Conservation (phyloP, 306 rosid genomes). For the Lotus japonicus region DNA sequence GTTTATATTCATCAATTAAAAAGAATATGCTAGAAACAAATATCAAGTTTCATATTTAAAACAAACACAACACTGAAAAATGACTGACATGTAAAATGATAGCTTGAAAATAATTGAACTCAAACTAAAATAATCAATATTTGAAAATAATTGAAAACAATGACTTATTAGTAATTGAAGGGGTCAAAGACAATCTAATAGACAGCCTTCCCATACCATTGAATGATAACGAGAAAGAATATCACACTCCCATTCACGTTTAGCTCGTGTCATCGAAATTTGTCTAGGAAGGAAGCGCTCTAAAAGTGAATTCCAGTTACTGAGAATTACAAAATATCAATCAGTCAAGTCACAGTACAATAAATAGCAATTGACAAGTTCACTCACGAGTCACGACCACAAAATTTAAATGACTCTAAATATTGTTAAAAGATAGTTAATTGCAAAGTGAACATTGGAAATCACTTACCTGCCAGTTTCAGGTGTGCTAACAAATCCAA, state of each 20-base stretch:
- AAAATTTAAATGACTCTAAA: constrained; percentile 6
- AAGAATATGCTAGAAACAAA: neutral
- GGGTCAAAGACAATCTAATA: neutral
- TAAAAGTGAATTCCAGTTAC: constrained; percentile 89
- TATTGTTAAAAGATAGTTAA: constrained; percentile 14
- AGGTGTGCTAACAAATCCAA: constrained; percentile 60
- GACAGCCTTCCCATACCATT: constrained; percentile 48
- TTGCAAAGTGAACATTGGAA: neutral
- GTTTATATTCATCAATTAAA: neutral
- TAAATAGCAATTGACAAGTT: constrained; percentile 24
- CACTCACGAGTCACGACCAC: neutral
- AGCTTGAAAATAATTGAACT: neutral
- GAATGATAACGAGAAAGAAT: constrained; percentile 79
- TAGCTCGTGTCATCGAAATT: constrained; percentile 85
- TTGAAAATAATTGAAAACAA: too few relatives aligned
- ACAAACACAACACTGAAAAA: constrained; percentile 1
- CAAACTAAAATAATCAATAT: neutral
- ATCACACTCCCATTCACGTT: constrained; percentile 95
- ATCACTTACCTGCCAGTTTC: constrained; percentile 76
- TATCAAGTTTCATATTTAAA: neutral
- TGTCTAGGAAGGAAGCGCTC: constrained; percentile 88
- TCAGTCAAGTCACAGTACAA: constrained; percentile 1
- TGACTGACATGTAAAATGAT: neutral
- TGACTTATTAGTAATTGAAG: neutral
- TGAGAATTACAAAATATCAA: constrained; percentile 25